Percentiles rank a stretch among this genome's conserved stretches.
Evolutionary conservation across 257 asterid species (phyloP).

Genomic region (Solanum paucissectum): DNA sequence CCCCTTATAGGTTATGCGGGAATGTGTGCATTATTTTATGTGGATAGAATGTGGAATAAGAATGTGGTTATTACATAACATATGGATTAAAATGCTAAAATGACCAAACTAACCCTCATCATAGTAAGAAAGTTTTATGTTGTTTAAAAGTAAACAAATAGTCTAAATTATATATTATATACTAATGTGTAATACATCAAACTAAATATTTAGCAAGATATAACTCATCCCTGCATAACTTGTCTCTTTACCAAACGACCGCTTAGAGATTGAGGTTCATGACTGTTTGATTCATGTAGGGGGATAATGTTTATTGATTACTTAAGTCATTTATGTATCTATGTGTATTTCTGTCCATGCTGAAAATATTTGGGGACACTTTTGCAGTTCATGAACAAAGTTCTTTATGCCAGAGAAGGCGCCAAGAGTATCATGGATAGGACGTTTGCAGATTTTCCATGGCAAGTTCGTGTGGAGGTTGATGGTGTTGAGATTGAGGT

Average conservation of each 20-base stretch:
- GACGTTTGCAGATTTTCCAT: constrained; percentile 84
- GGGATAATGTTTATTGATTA: not conserved
- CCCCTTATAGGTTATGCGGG: not conserved
- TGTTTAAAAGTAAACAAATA: not conserved
- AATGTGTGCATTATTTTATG: not conserved
- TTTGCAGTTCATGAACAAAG: constrained; percentile 98
- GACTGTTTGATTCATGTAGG: not conserved
- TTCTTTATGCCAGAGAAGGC: constrained; percentile 97
- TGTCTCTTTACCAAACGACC: not conserved
- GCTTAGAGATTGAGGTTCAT: not conserved
- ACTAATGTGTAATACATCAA: not conserved
- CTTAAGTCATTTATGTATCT: not conserved
- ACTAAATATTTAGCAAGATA: not conserved
- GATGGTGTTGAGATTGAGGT: constrained; percentile 92
- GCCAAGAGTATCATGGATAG: constrained; percentile 91
- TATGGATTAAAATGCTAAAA: not conserved
- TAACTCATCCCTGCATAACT: not conserved
- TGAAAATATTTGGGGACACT: not conserved
- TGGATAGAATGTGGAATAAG: not conserved
- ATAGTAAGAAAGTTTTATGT: not conserved
- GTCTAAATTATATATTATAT: not conserved
- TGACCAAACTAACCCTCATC: not conserved
- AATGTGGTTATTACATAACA: not conserved
- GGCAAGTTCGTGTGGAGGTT: constrained; percentile 92
- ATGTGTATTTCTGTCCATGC: not conserved